Percentiles rank a stretch among this genome's conserved stretches.
phyloP scores from a whole-genome alignment of 768 basidiomycete genomes.

The Trametes villosa region DNA sequence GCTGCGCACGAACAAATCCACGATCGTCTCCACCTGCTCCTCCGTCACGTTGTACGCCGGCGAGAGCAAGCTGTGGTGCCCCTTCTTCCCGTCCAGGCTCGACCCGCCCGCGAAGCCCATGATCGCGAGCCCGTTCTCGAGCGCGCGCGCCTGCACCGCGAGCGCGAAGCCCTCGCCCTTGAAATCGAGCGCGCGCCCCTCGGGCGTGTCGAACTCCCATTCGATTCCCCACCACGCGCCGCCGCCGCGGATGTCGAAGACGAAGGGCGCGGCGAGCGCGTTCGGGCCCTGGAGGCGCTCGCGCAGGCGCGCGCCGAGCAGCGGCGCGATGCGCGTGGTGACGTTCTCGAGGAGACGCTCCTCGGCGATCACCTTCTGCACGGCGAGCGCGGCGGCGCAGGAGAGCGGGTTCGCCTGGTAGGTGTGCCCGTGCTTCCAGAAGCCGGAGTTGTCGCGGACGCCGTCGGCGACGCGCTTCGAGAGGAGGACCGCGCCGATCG shows the following conservation, averaged over 20 bases:
- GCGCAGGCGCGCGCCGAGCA: slow-evolving; percentile 58
- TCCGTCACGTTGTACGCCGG: slow-evolving; percentile 81
- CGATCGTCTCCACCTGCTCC: slow-evolving; percentile 71
- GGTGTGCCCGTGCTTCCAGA: slow-evolving; percentile 86
- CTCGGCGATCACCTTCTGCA: slow-evolving; percentile 70
- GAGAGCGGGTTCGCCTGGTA: slow-evolving; percentile 79
- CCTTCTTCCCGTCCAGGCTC: slow-evolving; percentile 69
- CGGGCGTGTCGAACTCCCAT: slow-evolving; percentile 64
- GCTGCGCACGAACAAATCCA: slow-evolving; percentile 63
- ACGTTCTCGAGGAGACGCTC: slow-evolving; percentile 75
- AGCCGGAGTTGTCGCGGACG: slow-evolving; percentile 66
- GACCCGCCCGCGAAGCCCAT: slow-evolving; percentile 79
- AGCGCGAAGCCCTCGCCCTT: slow-evolving; percentile 59
- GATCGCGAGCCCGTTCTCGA: slow-evolving; percentile 68
- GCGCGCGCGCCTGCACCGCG: slow-evolving; percentile 68
- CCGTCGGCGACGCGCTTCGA: slow-evolving; percentile 72
- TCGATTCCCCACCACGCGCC: slow-evolving; percentile 87
- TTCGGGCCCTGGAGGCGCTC: slow-evolving; percentile 58
- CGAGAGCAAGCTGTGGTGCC: slow-evolving; percentile 74
- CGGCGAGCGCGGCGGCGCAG: slow-evolving; percentile 81
- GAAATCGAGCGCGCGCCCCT: slow-evolving; percentile 51
- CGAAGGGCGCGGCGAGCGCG: slow-evolving; percentile 63
- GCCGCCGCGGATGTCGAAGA: slow-evolving; percentile 81
- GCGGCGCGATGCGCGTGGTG: slow-evolving; percentile 55
- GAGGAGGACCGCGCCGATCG: slow-evolving; percentile 83